Evolutionary conservation across 176 grass and related monocot species (phyloP).

Genomic region (Musa beccarii): DNA sequence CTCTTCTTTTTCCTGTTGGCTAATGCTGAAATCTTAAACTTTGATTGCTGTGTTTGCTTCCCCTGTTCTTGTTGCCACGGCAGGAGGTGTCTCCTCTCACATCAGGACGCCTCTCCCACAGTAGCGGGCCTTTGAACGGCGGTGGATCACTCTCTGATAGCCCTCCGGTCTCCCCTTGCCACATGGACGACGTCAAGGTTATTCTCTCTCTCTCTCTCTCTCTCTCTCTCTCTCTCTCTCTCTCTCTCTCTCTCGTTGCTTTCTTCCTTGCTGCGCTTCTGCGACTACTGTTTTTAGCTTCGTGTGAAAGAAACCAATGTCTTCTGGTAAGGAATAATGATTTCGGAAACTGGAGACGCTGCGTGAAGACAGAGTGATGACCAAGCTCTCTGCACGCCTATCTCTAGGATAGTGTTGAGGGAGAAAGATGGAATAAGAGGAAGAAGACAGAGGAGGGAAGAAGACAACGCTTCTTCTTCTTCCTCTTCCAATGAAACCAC

Average conservation of each 20-base stretch:
- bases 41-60: background rate
- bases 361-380: constrained; percentile 11
- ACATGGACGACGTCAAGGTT: constrained; percentile 81
- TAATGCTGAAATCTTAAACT: constrained; percentile 16
- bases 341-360: background rate
- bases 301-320: background rate
- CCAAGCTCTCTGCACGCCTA: constrained; percentile 1
- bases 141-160: constrained; percentile 86
- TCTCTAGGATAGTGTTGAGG: background rate
- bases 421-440: constrained; percentile 10
- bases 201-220: background rate
- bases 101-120: constrained; percentile 93
- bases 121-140: constrained; percentile 86
- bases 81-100: constrained; percentile 80
- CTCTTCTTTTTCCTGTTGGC: background rate
- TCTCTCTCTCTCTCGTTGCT: background rate
- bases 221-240: background rate
- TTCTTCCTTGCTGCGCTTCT: too few relatives aligned
- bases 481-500: constrained; percentile 35
- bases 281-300: too few relatives aligned
- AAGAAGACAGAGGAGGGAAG: background rate
- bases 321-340: background rate
- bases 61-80: background rate
- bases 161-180: constrained; percentile 76
- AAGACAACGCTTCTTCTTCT: constrained; percentile 11